Evolutionary conservation across 179 eudicot species (phyloP), one percentile per base, ranked within the genome.

Genomic region (Silene noctiflora): DNA sequence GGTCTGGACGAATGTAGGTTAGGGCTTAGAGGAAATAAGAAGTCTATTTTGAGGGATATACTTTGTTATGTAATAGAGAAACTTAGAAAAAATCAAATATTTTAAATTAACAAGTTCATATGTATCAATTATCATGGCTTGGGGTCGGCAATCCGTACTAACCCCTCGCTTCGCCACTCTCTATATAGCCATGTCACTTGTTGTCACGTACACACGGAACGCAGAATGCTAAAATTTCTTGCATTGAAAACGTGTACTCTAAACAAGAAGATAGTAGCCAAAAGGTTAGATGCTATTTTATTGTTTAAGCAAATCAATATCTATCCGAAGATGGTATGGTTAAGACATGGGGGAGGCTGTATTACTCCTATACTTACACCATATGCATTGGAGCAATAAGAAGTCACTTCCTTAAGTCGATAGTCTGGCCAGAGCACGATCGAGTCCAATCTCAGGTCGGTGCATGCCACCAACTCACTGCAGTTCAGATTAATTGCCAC

Each of bases 301-400:
- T 9, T 16, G 60, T 17, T 56, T n/a, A 56, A 17, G 8, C 6
- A 16, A 16, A 17, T 4, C 6, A 56, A 2, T 56, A 56, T 56
- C 21, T 56, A 56, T 56, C 60, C 9, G 19, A 56, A 73, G 29
- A 61, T 44, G 1, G 53, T 67, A 61, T 69, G 56, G 7, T 48
- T 31, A 44, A 82, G 71, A 59, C 81, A 82, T 24, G 81, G 44
- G 21, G 75, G 67, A 14, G 84, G 84, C 3, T 82, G 82, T 60
- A 77, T 62, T 2, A 75, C 77, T 55, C 81, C 82, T 1, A 6
- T 48, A 33, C 79, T 83, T 62, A 63, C 42, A 7, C 91, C 93
- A 35, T 79, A 58, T 10, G 86, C 89, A 76, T 83, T 82, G 21
- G 55, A 66, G 61, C 91, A 88, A 25, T 71, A 70, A 7, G 91